Evolutionary conservation across 2,329 filamentous ascomycete species (phyloP).

Genomic region (Decorospora gaudefroyi): DNA sequence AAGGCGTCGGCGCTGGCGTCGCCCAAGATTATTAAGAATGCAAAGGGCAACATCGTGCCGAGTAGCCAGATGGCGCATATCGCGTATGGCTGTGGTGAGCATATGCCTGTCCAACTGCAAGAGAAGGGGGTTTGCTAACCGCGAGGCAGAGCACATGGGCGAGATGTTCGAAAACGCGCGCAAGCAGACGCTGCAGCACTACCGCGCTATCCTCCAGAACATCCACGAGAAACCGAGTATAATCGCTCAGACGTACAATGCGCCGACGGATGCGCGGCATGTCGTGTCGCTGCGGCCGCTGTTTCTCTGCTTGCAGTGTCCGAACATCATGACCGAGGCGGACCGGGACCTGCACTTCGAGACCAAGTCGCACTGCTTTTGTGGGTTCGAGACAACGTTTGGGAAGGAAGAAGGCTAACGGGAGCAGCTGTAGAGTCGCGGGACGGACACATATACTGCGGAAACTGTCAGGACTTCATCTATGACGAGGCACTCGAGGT

Average conservation of each 20-base stretch:
- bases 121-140: conserved; percentile 30
- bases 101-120: background rate
- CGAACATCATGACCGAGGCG: conserved; percentile 67
- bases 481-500: conserved; percentile 82
- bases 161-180: conserved; percentile 68
- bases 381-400: conserved; percentile 53
- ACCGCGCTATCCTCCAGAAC: conserved; percentile 70
- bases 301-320: conserved; percentile 70
- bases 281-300: conserved; percentile 55
- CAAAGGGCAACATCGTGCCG: conserved; percentile 48
- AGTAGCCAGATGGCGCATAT: conserved; percentile 49
- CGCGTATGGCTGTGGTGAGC: conserved; percentile 51
- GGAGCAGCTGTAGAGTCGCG: conserved; percentile 75
- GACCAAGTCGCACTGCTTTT: conserved; percentile 73
- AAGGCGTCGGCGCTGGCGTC: conserved; percentile 49
- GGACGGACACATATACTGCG: conserved; percentile 75
- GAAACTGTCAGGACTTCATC: conserved; percentile 80
- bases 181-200: conserved; percentile 71
- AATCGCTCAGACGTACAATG: conserved; percentile 66
- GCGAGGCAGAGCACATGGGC: conserved; percentile 69
- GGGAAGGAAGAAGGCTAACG: conserved; percentile 20
- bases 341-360: conserved; percentile 69
- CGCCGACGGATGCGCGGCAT: conserved; percentile 57
- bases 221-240: conserved; percentile 70
- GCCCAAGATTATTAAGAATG: conserved; percentile 52